phyloP scores from a whole-genome alignment of 371 early-diverging fungal species.

The Saksenaea vasiformis region DNA sequence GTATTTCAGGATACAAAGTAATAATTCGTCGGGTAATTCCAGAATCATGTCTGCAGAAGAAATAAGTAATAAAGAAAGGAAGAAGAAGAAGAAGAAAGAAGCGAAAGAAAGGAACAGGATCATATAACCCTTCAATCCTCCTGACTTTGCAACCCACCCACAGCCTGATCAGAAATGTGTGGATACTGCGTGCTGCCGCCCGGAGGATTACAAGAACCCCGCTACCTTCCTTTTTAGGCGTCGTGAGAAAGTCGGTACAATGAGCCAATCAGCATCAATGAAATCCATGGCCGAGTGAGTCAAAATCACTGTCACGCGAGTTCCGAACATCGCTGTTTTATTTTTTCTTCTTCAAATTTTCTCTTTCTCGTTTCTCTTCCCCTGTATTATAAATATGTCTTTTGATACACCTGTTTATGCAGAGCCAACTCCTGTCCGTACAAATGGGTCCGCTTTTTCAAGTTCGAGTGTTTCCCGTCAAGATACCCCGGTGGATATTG shows the following conservation, averaged over 20 bases:
- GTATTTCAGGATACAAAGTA: slow-evolving; percentile 24
- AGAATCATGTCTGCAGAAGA: slow-evolving; percentile 12
- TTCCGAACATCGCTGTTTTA: background rate
- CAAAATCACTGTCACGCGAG: slow-evolving; percentile 8
- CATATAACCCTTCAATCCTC: slow-evolving; percentile 3
- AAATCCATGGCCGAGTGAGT: background rate
- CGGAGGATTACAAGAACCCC: background rate
- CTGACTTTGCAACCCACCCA: background rate
- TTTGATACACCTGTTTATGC: background rate
- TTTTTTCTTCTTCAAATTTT: slow-evolving; percentile 13
- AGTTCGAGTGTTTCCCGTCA: slow-evolving; percentile 13
- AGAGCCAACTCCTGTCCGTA: slow-evolving; percentile 1
- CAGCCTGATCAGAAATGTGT: background rate
- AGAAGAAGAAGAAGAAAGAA: slow-evolving; percentile 8
- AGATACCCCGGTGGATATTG: slow-evolving; percentile 39
- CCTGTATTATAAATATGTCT: slow-evolving; percentile 1
- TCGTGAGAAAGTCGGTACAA: background rate
- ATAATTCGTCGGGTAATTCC: slow-evolving; percentile 29
- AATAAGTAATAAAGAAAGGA: slow-evolving; percentile 2
- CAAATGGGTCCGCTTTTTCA: background rate
- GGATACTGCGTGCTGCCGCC: background rate
- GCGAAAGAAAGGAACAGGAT: slow-evolving; percentile 7
- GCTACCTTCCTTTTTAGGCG: background rate
- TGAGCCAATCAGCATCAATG: background rate
- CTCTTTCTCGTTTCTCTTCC: slow-evolving; percentile 9